Conservation (phyloP, 257 asterid species). For the Solanum medicagineum region DNA sequence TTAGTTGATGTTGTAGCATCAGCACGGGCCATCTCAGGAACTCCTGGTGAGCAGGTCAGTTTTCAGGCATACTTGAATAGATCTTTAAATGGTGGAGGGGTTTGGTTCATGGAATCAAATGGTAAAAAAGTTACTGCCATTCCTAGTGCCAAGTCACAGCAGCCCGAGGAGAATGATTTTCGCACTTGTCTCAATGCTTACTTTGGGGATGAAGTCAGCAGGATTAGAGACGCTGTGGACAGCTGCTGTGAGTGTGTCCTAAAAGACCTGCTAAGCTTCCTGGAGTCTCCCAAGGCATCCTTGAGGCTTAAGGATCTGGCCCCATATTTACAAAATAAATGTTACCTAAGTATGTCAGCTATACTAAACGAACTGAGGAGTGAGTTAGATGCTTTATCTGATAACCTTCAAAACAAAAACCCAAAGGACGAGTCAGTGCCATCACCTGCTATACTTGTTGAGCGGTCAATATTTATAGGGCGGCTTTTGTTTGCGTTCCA, state of each 20-base stretch:
- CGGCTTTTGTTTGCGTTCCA: slow-evolving; percentile 90
- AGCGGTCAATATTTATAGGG: slow-evolving; percentile 81
- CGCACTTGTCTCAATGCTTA: slow-evolving; percentile 62
- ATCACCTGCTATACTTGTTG: slow-evolving; percentile 60
- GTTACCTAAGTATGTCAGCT: slow-evolving; percentile 59
- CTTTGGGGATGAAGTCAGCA: slow-evolving; percentile 86
- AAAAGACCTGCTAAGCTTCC: slow-evolving; percentile 72
- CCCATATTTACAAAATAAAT: slow-evolving; percentile 70
- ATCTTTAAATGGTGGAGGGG: slow-evolving; percentile 57
- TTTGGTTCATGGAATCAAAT: slow-evolving; percentile 82
- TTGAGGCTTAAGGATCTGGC: slow-evolving; percentile 75
- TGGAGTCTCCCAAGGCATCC: slow-evolving; percentile 85
- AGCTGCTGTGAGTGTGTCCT: slow-evolving; percentile 68
- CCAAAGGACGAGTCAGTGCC: slow-evolving; percentile 28
- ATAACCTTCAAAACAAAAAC: slow-evolving; percentile 34
- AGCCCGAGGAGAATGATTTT: slow-evolving; percentile 63
- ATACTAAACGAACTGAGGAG: slow-evolving; percentile 50
- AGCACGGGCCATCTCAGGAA: slow-evolving; percentile 38
- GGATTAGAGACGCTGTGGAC: slow-evolving; percentile 83
- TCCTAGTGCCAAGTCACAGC: slow-evolving; percentile 43
- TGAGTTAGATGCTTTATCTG: slow-evolving; percentile 57
- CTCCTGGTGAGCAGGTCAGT: slow-evolving; percentile 40
- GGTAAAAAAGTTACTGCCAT: slow-evolving; percentile 34
- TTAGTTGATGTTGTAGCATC: slow-evolving; percentile 57
- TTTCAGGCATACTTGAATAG: slow-evolving; percentile 45